phyloP scores from a whole-genome alignment of 495 filamentous ascomycete genomes.

The Thozetella sp. region DNA sequence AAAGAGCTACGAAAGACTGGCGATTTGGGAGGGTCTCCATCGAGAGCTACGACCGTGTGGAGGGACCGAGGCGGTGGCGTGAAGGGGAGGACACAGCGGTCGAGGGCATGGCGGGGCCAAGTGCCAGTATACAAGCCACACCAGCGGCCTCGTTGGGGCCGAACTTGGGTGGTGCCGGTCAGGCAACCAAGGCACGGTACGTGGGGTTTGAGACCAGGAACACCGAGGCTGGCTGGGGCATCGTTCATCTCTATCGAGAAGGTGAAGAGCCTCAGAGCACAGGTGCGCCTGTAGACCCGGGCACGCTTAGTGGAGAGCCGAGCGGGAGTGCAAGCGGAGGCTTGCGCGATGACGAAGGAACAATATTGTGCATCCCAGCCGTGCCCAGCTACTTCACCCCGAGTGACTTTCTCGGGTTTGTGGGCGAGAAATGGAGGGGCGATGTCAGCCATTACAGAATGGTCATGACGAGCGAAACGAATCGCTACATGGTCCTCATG shows the following conservation, averaged over 20 bases:
- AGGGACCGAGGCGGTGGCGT: slow-evolving; percentile 19
- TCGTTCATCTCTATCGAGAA: slow-evolving; percentile 93
- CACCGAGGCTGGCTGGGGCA: slow-evolving; percentile 86
- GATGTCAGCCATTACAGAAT: slow-evolving; percentile 94
- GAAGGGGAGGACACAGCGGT: slow-evolving; percentile 12
- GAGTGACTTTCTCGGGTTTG: slow-evolving; percentile 88
- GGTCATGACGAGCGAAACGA: slow-evolving; percentile 85
- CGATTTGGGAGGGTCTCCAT: slow-evolving; percentile 44
- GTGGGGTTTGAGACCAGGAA: slow-evolving; percentile 73
- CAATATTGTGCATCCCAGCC: slow-evolving; percentile 91
- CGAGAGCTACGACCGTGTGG: slow-evolving; percentile 42
- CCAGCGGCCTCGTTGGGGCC: slow-evolving; percentile 43
- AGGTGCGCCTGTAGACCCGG: not conserved
- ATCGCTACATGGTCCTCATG: slow-evolving; percentile 96
- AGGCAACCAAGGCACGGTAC: slow-evolving; percentile 72
- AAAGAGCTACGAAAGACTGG: slow-evolving; percentile 44
- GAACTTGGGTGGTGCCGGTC: slow-evolving; percentile 41
- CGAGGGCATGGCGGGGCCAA: not conserved
- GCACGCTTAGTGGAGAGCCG: not conserved
- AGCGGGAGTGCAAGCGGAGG: not conserved
- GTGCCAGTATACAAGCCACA: slow-evolving; percentile 14
- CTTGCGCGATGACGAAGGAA: slow-evolving; percentile 37
- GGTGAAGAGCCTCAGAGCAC: slow-evolving; percentile 53
- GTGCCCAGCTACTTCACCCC: slow-evolving; percentile 93
- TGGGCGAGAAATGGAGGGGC: slow-evolving; percentile 86